Base-by-base conservation (phyloP, 495 filamentous ascomycete genomes). In the Hypoxylon fuscum region DNA sequence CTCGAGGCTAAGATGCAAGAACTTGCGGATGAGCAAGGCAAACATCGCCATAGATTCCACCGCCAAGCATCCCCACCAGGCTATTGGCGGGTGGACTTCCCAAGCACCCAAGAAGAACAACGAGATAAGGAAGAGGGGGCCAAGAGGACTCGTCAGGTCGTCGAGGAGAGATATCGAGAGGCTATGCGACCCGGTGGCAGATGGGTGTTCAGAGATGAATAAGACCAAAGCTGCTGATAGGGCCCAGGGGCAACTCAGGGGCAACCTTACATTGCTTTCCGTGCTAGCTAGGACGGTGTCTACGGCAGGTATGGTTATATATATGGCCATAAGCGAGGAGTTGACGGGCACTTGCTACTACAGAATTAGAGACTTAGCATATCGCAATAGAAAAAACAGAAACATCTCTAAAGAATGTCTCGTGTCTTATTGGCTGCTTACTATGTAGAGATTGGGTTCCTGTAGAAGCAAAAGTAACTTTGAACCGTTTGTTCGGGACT, bases 21-120 rank as follows among this genome's bases (percentile, higher is more conserved):
- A 18, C 75, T 96, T 47, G 87, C 92, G 5, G 84, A 95, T 56
- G 79, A 80, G 48, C 84, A 82, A 73, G 92, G 93, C 5, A 89
- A 77, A 70, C 95, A 97, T 75, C 79, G 88, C 34, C 85, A 96
- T 59, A 81, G 85, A 25, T 93, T 88, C 70, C 83, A 85, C 55
- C 83, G 93, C 22, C 74, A 81, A 20, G 76, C 74, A 27, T 90
- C 88, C 10, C 94, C 95, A 2, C 90, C 91, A 12, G 93, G 93
- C 1, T 97, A 89, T 68, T 98, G 95, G 95, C 82, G 92, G 59
- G 82, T 87, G 21, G 93, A 94, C 55, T 92, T 97, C 74, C 93
- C 94, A 9, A 83, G 72, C 37, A 97, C 93, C 5, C 93, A 96
- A 70, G 91, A 96, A 71, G 68, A 86, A 10, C 77, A 80, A 66